Evolutionary conservation across 2,329 filamentous ascomycete genomes (phyloP), one percentile per base, ranked within the genome.

Genomic region (Orbilia javanica): DNA sequence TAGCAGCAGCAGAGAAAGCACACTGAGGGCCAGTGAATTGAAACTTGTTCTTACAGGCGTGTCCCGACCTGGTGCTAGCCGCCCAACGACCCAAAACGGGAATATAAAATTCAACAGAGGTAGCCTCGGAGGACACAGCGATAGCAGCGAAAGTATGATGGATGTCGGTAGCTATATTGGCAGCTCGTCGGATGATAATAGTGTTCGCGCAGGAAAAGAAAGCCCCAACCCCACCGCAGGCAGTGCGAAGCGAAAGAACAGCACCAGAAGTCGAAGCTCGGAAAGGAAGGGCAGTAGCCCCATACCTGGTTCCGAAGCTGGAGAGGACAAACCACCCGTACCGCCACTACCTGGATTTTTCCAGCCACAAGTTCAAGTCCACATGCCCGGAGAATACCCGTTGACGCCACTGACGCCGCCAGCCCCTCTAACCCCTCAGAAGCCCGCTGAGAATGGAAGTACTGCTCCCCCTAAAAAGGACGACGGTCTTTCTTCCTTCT

Each of bases 11-110:
- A 79, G 82, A 1, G 83, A 82, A 67, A 84, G 83, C 22, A 83
- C 84, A 0, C 82, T 86, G 1, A 82, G 85, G 4, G 84, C 87
- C 11, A 85, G 86, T 31, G 86, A 87, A 55, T 82, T 87, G 13
- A 86, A 86, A 77, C 83, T 84, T 4, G 85, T 86, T 0, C 83
- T 87, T 0, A 84, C 85, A 4, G 74, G 74, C 7, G 67, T 63
- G n/a, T 72, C 67, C 1, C 60, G 74, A 25, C 62, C 74, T 5
- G 29, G 42, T 6, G 55, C 53, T 2, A 68, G 67, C 34, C 25
- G 74, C 13, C 74, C 74, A n/a, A 50, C 46, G 13, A 78, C 74
- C 1, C 74, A 72, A 11, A 72, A 72, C 13, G 74, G 67, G 15
- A 66, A 72, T 22, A 52, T 62, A 52, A 78, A 72, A n/a, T 69